phyloP scores from a whole-genome alignment of 805 yeast genomes.

The Sungouiella blattae region DNA sequence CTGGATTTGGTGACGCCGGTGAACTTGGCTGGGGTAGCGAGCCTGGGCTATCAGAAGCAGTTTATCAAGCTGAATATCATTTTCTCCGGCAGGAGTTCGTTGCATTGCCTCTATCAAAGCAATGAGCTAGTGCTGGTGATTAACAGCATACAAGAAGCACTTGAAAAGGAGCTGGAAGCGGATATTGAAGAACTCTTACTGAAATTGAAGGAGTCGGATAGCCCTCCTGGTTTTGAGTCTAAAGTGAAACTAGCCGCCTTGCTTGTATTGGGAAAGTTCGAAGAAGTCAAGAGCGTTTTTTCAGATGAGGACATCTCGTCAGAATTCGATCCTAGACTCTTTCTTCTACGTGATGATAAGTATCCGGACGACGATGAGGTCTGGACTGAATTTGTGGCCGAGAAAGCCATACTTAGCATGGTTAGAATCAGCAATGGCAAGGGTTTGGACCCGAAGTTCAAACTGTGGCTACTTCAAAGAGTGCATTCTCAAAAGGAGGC shows the following conservation, averaged over 20 bases:
- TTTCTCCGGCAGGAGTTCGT: conserved; percentile 3
- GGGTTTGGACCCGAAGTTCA: conserved; percentile 1
- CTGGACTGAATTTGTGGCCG: conserved; percentile 5
- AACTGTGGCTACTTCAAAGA: conserved; percentile 10
- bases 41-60: conserved; percentile 1
- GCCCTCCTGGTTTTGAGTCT: not conserved
- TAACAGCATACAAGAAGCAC: not conserved
- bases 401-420: conserved; percentile 3
- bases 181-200: not conserved
- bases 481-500: conserved; percentile 1
- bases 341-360: conserved; percentile 4
- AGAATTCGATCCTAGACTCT: conserved; percentile 10
- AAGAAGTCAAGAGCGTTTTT: conserved; percentile 1
- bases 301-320: not conserved
- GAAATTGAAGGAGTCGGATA: not conserved
- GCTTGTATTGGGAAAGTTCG: conserved; percentile 4
- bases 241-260: conserved; percentile 3
- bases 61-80: conserved; percentile 4
- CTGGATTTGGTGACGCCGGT: conserved; percentile 7
- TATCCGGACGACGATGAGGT: not conserved
- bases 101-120: conserved; percentile 3
- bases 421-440: not conserved
- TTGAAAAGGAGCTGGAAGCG: not conserved
- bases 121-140: conserved; percentile 1
- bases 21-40: not conserved